phyloP scores from a whole-genome alignment of 1,139 yeast genomes.

The Starmera stellimalicola region DNA sequence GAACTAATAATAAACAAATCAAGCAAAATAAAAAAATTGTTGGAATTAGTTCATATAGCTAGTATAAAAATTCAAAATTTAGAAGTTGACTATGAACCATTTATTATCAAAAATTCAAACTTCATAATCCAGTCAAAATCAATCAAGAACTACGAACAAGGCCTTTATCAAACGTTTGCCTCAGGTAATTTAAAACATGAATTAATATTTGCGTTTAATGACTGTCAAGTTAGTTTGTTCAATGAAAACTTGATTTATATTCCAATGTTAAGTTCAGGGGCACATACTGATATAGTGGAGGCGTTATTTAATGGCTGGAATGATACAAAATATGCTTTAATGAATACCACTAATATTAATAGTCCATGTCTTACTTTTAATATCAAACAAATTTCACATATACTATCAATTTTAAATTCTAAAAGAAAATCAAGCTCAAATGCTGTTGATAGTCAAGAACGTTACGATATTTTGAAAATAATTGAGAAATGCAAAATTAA shows the following conservation, averaged over 20 bases:
- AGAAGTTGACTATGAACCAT: not conserved
- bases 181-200: not conserved
- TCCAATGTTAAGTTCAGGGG: constrained; percentile 1
- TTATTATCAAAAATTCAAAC: not conserved
- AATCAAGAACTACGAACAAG: constrained; percentile 1
- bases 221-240: not conserved
- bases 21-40: not conserved
- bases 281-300: constrained; percentile 1
- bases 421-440: not conserved
- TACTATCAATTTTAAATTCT: not conserved
- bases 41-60: not conserved
- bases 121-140: constrained; percentile 1
- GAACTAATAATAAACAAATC: not conserved
- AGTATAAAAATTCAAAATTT: constrained; percentile 2
- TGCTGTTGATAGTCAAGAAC: no score
- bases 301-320: not conserved
- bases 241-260: constrained; percentile 1
- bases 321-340: not conserved
- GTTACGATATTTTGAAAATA: not conserved
- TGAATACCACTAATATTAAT: constrained; percentile 1
- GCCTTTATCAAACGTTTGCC: constrained; percentile 1
- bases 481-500: not conserved
- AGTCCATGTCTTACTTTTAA: constrained; percentile 1
- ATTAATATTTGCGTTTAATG: constrained; percentile 1
- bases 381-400: not conserved